Evolutionary conservation across 148 eudicot genomes (phyloP).

Genomic region (Nepenthes mirabilis): DNA sequence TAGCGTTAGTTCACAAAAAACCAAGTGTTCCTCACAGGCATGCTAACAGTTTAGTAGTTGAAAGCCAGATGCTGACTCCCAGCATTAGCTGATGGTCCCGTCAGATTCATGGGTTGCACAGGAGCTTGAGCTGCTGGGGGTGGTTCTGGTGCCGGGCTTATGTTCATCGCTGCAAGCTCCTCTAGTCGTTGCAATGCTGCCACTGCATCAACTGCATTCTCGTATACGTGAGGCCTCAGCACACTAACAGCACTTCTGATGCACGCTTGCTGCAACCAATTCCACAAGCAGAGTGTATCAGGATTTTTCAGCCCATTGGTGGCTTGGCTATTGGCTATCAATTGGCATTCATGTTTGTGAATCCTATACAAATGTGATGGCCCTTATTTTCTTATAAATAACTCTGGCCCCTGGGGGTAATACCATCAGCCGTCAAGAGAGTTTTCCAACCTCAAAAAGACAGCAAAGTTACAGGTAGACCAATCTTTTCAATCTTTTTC

Average conservation of each 20-base stretch:
- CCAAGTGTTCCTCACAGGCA: too few species aligned
- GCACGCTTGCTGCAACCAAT: conserved; percentile 42
- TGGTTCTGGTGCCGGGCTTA: conserved; percentile 1
- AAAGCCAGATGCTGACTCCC: conserved; percentile 4
- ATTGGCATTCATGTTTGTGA: too few species aligned
- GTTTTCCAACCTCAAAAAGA: too few species aligned
- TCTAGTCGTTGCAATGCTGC: conserved; percentile 57
- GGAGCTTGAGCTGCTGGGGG: conserved; percentile 5
- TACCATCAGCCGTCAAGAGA: too few species aligned
- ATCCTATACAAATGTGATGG: too few species aligned
- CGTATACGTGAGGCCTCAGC: conserved; percentile 37
- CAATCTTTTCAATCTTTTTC: too few species aligned
- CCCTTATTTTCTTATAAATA: too few species aligned
- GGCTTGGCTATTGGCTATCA: too few species aligned
- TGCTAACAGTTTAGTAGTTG: not conserved
- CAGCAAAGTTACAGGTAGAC: too few species aligned
- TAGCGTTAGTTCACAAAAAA: too few species aligned
- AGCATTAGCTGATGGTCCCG: conserved; percentile 4
- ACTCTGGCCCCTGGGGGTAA: too few species aligned
- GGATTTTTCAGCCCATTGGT: too few species aligned
- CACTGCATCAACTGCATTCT: conserved; percentile 20
- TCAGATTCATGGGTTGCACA: not conserved
- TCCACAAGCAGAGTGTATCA: not conserved
- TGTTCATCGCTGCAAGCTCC: conserved; percentile 25
- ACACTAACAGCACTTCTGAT: conserved; percentile 29